phyloP scores from a whole-genome alignment of 2,329 filamentous ascomycete genomes.

The Fusarium sp. region DNA sequence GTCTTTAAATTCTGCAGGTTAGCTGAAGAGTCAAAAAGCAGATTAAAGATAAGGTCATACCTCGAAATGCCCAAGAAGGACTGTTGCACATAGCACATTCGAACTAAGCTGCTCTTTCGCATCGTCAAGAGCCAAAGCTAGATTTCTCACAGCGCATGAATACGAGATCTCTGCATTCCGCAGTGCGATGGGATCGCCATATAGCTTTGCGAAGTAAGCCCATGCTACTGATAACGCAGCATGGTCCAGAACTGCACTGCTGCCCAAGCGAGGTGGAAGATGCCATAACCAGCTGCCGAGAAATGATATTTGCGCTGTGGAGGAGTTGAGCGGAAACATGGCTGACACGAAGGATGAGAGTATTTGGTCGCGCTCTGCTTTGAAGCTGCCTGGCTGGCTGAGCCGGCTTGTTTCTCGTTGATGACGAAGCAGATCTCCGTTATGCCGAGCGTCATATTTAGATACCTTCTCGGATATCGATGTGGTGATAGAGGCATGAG shows the following conservation, averaged over 20 bases:
- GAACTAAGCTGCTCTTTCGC: background rate
- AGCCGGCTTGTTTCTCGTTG: background rate
- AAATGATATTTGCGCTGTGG: fast-evolving
- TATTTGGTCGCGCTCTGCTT: background rate
- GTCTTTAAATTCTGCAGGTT: fast-evolving
- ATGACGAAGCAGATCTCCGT: fast-evolving
- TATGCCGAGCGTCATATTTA: fast-evolving
- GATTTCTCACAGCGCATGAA: background rate
- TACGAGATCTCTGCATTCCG: background rate
- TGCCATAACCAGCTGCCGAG: background rate
- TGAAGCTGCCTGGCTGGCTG: fast-evolving
- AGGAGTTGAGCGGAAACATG: background rate
- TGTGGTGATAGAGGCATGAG: too few relatives aligned
- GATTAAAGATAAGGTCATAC: fast-evolving
- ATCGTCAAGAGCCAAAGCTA: background rate
- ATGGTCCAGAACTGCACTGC: background rate
- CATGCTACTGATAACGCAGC: background rate
- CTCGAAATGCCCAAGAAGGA: background rate
- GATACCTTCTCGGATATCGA: fast-evolving
- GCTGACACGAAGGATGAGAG: background rate
- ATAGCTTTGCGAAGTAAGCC: background rate
- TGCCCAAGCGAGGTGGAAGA: background rate
- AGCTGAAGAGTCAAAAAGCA: background rate
- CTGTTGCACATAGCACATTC: background rate
- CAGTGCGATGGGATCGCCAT: background rate